phyloP scores from a whole-genome alignment of 2,329 filamentous ascomycete species.

The Periconia macrospinosa region DNA sequence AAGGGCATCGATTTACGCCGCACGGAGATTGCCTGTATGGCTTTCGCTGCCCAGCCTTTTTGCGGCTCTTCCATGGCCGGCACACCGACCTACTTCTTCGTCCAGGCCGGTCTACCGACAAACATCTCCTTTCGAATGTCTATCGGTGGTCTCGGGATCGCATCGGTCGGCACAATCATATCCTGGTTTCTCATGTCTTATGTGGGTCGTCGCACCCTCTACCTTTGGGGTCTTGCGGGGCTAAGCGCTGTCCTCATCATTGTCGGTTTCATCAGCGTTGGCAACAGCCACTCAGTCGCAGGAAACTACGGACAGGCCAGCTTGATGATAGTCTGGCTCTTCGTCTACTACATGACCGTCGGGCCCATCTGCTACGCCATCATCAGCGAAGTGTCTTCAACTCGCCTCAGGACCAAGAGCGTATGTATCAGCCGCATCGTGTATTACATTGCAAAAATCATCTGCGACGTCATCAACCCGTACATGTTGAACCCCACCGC shows the following conservation, averaged over 20 bases:
- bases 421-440: conserved; percentile 77
- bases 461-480: conserved; percentile 77
- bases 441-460: conserved; percentile 65
- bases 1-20: conserved; percentile 72
- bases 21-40: conserved; percentile 68
- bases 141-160: conserved; percentile 58
- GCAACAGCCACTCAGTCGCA: conserved; percentile 46
- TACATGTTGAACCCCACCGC: conserved; percentile 48
- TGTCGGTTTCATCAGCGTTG: conserved; percentile 65
- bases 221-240: conserved; percentile 65
- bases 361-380: conserved; percentile 87
- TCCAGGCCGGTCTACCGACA: conserved; percentile 45
- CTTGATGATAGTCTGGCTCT: conserved; percentile 42
- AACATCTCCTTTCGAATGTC: conserved; percentile 44
- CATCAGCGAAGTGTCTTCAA: conserved; percentile 78
- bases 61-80: conserved; percentile 23
- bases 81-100: conserved; percentile 47
- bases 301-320: conserved; percentile 22
- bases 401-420: conserved; percentile 82
- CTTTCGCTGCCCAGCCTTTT: conserved; percentile 46
- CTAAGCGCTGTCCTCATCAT: conserved; percentile 72
- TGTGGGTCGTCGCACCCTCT: conserved; percentile 72
- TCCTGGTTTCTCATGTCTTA: conserved; percentile 77
- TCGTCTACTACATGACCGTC: conserved; percentile 80
- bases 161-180: conserved; percentile 65